Percentiles rank a stretch among this genome's conserved stretches.
phyloP scores from a whole-genome alignment of 257 asterid species.

The Primulina tabacum region DNA sequence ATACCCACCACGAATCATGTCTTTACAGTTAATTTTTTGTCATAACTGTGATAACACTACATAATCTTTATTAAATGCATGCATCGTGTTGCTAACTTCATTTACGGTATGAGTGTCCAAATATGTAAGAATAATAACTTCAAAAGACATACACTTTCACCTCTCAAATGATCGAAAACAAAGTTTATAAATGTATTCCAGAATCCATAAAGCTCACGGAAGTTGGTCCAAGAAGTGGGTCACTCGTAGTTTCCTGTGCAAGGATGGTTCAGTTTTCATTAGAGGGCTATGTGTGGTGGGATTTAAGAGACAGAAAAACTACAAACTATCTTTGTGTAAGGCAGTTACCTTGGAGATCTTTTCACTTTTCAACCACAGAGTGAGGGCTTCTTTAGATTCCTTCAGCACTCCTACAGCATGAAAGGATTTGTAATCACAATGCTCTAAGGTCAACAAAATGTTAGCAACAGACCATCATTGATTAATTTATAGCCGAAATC shows the following conservation, averaged over 20 bases:
- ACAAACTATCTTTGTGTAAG: background rate
- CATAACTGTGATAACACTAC: background rate
- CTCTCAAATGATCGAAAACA: background rate
- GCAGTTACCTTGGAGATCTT: constrained; percentile 46
- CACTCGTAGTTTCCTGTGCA: constrained; percentile 38
- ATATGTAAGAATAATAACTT: background rate
- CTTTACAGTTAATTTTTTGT: background rate
- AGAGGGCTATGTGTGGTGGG: constrained; percentile 17
- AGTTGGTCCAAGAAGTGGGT: constrained; percentile 22
- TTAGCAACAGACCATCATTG: background rate
- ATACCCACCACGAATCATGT: no score
- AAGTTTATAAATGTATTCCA: background rate
- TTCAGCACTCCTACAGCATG: constrained; percentile 69
- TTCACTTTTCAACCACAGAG: constrained; percentile 42
- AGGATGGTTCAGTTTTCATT: constrained; percentile 17
- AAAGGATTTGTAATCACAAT: constrained; percentile 20
- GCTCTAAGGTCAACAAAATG: background rate
- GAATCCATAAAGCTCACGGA: background rate
- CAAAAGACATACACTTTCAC: background rate
- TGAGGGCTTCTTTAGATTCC: constrained; percentile 61
- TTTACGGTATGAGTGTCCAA: background rate
- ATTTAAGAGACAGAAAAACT: background rate
- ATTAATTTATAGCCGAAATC: constrained; percentile 1
- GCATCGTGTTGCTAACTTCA: no score
- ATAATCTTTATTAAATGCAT: background rate